These are phyloP conservation scores for Torulaspora delbrueckii DNA, from an alignment of 805 yeast genomes.

Conservation along the genomic window DNA sequence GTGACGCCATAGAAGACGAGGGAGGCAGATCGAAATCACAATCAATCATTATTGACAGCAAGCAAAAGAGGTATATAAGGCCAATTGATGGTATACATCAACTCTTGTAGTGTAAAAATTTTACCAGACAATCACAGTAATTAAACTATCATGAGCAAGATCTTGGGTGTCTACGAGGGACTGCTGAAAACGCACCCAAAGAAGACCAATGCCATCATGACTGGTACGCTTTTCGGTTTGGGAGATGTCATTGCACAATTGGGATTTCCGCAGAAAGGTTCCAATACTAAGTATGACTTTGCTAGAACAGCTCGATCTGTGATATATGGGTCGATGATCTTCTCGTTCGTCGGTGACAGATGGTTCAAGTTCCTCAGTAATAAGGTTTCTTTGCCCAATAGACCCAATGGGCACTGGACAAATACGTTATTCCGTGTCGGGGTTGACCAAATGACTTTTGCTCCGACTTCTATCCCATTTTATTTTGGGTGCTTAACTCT, in stretches of 20 bases:
- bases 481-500: constrained; percentile 65
- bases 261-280: constrained; percentile 37
- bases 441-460: constrained; percentile 69
- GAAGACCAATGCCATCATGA: constrained; percentile 49
- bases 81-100: neutral
- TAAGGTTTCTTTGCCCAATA: constrained; percentile 39
- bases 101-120: neutral
- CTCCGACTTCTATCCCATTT: constrained; percentile 72
- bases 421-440: constrained; percentile 50
- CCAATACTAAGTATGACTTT: constrained; percentile 40
- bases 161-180: constrained; percentile 19
- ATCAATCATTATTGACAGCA: neutral
- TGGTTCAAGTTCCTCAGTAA: constrained; percentile 58
- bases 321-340: constrained; percentile 65
- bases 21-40: neutral
- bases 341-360: constrained; percentile 67
- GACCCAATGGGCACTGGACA: constrained; percentile 19
- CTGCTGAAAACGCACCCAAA: constrained; percentile 44
- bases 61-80: neutral
- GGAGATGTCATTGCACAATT: constrained; percentile 75
- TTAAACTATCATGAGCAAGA: constrained; percentile 11
- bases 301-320: constrained; percentile 58
- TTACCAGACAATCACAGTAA: neutral
- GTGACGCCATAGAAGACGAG: neutral
- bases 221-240: constrained; percentile 60